Evolutionary conservation across 2,329 filamentous ascomycete genomes (phyloP).

Genomic region (Phoma herbarum): DNA sequence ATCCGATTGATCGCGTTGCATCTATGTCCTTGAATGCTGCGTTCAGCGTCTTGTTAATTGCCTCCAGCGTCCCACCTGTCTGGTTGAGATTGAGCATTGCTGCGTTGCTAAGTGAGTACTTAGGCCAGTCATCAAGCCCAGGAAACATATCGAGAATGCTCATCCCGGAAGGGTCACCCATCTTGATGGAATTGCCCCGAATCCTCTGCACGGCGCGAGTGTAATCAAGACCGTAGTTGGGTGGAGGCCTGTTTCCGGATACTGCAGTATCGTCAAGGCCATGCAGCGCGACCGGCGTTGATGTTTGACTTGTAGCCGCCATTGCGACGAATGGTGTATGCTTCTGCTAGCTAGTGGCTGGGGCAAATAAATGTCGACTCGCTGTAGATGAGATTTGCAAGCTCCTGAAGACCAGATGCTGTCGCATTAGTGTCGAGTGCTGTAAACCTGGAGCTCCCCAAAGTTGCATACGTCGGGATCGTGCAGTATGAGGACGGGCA

Average conservation of each 20-base stretch:
- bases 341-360: background rate
- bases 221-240: background rate
- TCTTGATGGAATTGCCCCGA: background rate
- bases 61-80: conserved; percentile 24
- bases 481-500: background rate
- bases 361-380: background rate
- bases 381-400: background rate
- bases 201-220: background rate
- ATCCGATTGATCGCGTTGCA: background rate
- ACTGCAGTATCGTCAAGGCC: background rate
- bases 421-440: background rate
- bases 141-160: background rate
- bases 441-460: background rate
- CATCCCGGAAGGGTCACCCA: background rate
- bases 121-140: background rate
- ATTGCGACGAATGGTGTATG: background rate
- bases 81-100: conserved; percentile 25
- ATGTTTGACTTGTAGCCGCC: background rate
- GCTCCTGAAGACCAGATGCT: background rate
- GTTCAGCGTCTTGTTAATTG: background rate
- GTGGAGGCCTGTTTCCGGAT: background rate
- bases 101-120: background rate
- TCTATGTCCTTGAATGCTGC: conserved; percentile 4
- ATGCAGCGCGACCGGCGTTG: background rate
- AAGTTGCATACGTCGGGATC: background rate